Conservation (phyloP, 768 basidiomycete genomes). For the Tephrocybe rancida region DNA sequence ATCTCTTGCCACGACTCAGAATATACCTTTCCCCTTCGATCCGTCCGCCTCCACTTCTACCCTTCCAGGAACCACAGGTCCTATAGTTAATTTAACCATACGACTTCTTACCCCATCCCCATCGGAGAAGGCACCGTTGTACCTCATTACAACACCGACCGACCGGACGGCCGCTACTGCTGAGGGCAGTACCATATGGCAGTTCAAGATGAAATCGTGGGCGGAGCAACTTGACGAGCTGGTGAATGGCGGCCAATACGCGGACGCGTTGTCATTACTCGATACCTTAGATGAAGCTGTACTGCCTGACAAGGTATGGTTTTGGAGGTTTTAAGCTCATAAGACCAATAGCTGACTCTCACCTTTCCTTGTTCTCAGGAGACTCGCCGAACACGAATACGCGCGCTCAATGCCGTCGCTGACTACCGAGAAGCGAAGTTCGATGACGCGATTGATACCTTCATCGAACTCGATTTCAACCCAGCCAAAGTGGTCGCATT, state of each 20-base stretch:
- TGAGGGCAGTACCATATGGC: constrained; percentile 84
- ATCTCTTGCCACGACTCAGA: constrained; percentile 62
- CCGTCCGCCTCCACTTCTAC: constrained; percentile 28
- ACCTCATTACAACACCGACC: constrained; percentile 70
- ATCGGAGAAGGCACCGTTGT: constrained; percentile 54
- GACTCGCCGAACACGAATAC: constrained; percentile 57
- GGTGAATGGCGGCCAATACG: constrained; percentile 65
- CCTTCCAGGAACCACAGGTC: constrained; percentile 26
- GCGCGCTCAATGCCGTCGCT: constrained; percentile 76
- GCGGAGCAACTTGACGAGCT: constrained; percentile 85
- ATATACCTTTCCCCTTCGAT: constrained; percentile 63
- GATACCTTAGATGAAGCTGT: constrained; percentile 63
- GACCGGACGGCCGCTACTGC: constrained; percentile 65
- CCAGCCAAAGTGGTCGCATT: constrained; percentile 93
- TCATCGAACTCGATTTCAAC: constrained; percentile 87
- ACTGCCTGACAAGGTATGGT: constrained; percentile 64
- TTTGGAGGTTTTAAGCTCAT: background rate
- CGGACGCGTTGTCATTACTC: constrained; percentile 79
- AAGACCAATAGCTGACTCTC: background rate
- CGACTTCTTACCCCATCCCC: constrained; percentile 67
- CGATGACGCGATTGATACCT: constrained; percentile 81
- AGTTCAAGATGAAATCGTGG: constrained; percentile 71
- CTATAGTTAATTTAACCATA: constrained; percentile 46
- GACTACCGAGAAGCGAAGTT: constrained; percentile 72
- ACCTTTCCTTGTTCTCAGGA: constrained; percentile 36